A percentile compares a stretch with the other conserved stretches of the same genome.
Evolutionary conservation across 768 basidiomycete species (phyloP).

Genomic region (Cantharellus cinnabarinus): DNA sequence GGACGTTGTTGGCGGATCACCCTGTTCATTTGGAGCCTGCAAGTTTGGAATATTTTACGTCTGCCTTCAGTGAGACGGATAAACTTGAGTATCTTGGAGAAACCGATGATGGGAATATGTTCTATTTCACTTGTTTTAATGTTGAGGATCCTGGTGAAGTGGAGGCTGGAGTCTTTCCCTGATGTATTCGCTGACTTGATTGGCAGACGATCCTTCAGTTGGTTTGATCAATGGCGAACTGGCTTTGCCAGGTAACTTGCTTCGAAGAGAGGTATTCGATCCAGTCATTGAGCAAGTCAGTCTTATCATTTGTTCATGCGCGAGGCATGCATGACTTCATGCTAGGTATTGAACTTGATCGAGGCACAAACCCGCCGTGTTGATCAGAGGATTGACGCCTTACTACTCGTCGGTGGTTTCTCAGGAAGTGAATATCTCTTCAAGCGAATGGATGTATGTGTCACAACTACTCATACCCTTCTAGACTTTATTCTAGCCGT

Average conservation of each 20-base stretch:
- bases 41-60: slow-evolving; percentile 64
- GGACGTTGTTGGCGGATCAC: slow-evolving; percentile 58
- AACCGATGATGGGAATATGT: slow-evolving; percentile 60
- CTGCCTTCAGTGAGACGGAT: slow-evolving; percentile 74
- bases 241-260: slow-evolving; percentile 55
- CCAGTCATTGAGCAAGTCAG: slow-evolving; percentile 62
- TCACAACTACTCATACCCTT: no score
- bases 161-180: background rate
- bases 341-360: slow-evolving; percentile 60
- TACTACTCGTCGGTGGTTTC: slow-evolving; percentile 81
- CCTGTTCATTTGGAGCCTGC: slow-evolving; percentile 67
- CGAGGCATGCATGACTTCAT: background rate
- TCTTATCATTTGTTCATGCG: background rate
- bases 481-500: background rate
- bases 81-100: slow-evolving; percentile 59
- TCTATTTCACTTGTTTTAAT: slow-evolving; percentile 83
- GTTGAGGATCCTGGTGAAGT: slow-evolving; percentile 33
- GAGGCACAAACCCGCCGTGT: slow-evolving; percentile 51
- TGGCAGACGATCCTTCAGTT: slow-evolving; percentile 43
- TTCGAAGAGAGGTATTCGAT: slow-evolving; percentile 73
- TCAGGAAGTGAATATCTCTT: slow-evolving; percentile 69
- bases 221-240: slow-evolving; percentile 71
- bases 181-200: background rate
- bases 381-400: slow-evolving; percentile 55
- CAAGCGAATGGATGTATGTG: slow-evolving; percentile 48